Evolutionary conservation across 495 filamentous ascomycete genomes (phyloP).

Genomic region (Jackrogersella minutella): DNA sequence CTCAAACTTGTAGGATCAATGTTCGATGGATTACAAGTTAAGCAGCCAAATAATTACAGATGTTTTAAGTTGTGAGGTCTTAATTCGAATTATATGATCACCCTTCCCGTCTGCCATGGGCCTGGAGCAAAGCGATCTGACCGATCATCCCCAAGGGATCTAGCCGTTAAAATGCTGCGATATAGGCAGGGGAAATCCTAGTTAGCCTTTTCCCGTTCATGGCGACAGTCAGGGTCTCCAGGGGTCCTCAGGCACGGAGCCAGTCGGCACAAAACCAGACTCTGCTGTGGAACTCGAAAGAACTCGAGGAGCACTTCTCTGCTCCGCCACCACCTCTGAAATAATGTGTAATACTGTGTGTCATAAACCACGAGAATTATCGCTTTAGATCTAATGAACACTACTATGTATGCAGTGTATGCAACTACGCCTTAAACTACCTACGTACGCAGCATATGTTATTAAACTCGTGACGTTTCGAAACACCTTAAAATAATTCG

Average conservation of each 20-base stretch:
- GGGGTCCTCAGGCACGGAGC: constrained; percentile 20
- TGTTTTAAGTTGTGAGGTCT: constrained; percentile 7
- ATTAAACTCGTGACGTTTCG: not conserved
- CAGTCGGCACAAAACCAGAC: constrained; percentile 22
- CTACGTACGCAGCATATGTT: too few relatives aligned
- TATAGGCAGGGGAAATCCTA: constrained; percentile 30
- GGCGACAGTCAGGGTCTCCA: constrained; percentile 22
- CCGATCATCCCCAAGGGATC: constrained; percentile 37
- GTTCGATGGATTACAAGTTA: not conserved
- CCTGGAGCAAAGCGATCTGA: constrained; percentile 32
- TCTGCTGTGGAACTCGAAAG: constrained; percentile 29
- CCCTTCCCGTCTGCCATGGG: constrained; percentile 38
- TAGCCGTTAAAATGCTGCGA: constrained; percentile 36
- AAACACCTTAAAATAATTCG: not conserved
- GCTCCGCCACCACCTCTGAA: constrained; percentile 15
- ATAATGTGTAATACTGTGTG: not conserved
- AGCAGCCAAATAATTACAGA: not conserved
- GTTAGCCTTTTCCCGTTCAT: constrained; percentile 16
- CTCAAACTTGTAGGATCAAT: not conserved
- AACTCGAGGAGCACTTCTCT: constrained; percentile 21
- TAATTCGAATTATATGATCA: constrained; percentile 36
- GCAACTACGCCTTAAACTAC: not conserved
- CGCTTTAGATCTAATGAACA: not conserved
- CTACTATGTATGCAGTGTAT: not conserved
- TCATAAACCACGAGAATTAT: constrained; percentile 1